Percentiles rank a stretch among this genome's conserved stretches.
These are phyloP conservation scores for Vararia minispora DNA, from an alignment of 768 basidiomycete genomes.

Conservation along the genomic window DNA sequence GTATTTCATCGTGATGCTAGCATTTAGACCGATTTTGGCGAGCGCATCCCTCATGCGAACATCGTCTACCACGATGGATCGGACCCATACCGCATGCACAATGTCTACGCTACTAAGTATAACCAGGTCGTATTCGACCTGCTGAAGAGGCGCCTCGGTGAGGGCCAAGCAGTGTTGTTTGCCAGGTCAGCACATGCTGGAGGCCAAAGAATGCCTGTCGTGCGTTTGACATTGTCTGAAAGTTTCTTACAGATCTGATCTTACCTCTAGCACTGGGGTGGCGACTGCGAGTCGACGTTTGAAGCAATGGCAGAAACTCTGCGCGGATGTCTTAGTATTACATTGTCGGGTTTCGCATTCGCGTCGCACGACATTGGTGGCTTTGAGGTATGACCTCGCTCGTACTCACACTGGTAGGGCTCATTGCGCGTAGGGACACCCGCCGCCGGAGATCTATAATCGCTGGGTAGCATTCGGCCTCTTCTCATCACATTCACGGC, in stretches of 20 bases:
- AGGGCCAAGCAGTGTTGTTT: conserved; percentile 58
- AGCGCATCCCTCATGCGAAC: conserved; percentile 59
- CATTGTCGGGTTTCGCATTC: conserved; percentile 59
- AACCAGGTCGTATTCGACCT: conserved; percentile 61
- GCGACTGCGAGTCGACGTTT: conserved; percentile 68
- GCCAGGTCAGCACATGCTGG: conserved; percentile 59
- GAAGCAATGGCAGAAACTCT: conserved; percentile 72
- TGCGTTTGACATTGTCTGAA: conserved; percentile 9
- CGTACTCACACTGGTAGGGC: not conserved
- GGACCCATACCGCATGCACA: conserved; percentile 62
- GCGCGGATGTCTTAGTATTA: conserved; percentile 54
- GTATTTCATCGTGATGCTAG: not conserved
- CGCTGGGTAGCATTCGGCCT: conserved; percentile 71
- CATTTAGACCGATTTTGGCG: conserved; percentile 61
- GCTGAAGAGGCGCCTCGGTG: conserved; percentile 46
- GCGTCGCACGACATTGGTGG: conserved; percentile 72
- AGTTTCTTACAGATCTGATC: conserved; percentile 10
- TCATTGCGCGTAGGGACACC: conserved; percentile 37
- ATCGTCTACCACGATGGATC: conserved; percentile 57
- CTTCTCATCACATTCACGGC: conserved; percentile 64
- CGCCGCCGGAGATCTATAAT: conserved; percentile 57
- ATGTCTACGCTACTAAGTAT: conserved; percentile 57
- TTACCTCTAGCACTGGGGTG: conserved; percentile 49
- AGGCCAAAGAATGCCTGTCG: conserved; percentile 40
- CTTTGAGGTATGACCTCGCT: conserved; percentile 38